Evolutionary conservation across 2,329 filamentous ascomycete species (phyloP), one percentile per base, ranked within the genome.

Genomic region (Fusarium mexicanum): DNA sequence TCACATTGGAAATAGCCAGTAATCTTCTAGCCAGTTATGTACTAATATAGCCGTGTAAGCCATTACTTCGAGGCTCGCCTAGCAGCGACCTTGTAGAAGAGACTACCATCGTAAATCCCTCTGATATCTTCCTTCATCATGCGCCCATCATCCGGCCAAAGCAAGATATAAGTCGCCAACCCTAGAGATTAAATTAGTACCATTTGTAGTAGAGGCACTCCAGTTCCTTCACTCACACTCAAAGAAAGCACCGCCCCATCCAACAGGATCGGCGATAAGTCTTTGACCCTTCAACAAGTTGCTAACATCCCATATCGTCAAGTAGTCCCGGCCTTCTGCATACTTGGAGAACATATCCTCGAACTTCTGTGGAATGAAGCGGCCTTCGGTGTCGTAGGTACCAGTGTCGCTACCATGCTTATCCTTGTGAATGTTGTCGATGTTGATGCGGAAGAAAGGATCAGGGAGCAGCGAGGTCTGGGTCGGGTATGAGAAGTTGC

Each of bases 401-500:
- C 44, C 53, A 3, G 55, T 64, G 8, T 51, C 62, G 8, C 38
- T 46, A 0, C 54, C 54, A 2, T 58, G 54, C 2, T 58, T 58
- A 0, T 46, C 54, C n/a, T 58, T 58, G 0, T 58, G 40, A 0
- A 58, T 58, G 0, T 47, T 47, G 29, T 46, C 17, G 40, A 47
- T 20, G 0, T 58, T 0, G 3, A 58, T 47, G 0, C 54, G 29
- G 17, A 58, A 58, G 9, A 58, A 35, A 0, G n/a, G 38, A 0
- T 46, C 54, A 0, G 54, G 54, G 9, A 46, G 22, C 2, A 54
- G 5, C 2, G 51, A 54, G 14, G 35, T 6, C 8, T 41, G 35
- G 0, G 51, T 55, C 1, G 51, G 35, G 0, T 55, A 55, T 2
- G 35, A 41, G 5, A 41, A 29, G 20, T 41, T 55, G 0, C 24